Conservation (phyloP, 2,329 filamentous ascomycete species). For the Trichoderma atroviride region DNA sequence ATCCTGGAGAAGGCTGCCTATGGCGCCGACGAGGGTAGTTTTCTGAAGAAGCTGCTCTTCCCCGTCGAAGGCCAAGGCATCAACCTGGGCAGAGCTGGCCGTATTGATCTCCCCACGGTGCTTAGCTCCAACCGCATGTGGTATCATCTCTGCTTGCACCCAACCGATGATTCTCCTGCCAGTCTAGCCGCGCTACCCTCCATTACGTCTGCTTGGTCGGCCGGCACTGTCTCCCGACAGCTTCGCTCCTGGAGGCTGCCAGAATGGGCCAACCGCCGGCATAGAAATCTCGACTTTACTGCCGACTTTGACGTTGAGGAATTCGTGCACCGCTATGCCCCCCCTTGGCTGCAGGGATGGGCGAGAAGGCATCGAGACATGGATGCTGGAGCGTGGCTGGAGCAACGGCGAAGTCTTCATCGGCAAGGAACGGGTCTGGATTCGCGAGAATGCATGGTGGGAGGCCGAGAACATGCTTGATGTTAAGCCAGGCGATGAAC, state of each 20-base stretch:
- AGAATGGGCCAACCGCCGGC: constrained; percentile 94
- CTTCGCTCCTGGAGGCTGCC: constrained; percentile 90
- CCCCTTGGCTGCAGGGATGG: constrained; percentile 86
- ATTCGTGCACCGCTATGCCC: constrained; percentile 79
- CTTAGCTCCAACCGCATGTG: constrained; percentile 86
- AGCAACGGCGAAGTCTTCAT: constrained; percentile 95
- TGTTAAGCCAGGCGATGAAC: constrained; percentile 67
- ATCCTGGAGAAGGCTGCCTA: constrained; percentile 83
- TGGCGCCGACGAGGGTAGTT: constrained; percentile 80
- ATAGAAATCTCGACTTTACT: constrained; percentile 90
- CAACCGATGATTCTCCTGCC: constrained; percentile 81
- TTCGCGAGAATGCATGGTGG: constrained; percentile 94
- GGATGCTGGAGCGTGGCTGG: constrained; percentile 94
- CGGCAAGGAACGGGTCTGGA: constrained; percentile 91
- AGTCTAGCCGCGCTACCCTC: constrained; percentile 72
- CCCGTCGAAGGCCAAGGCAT: constrained; percentile 79
- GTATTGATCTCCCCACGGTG: constrained; percentile 74
- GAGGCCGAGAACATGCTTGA: constrained; percentile 97
- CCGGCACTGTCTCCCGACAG: constrained; percentile 87
- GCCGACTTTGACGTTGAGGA: constrained; percentile 95
- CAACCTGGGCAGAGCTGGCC: constrained; percentile 73
- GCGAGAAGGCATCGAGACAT: constrained; percentile 88
- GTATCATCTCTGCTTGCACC: constrained; percentile 92
- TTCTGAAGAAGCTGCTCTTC: constrained; percentile 79
- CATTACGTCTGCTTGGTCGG: constrained; percentile 86